These are phyloP conservation scores for Mortierella sp. DNA, from an alignment of 371 early-diverging fungal species.

Conservation along the genomic window DNA sequence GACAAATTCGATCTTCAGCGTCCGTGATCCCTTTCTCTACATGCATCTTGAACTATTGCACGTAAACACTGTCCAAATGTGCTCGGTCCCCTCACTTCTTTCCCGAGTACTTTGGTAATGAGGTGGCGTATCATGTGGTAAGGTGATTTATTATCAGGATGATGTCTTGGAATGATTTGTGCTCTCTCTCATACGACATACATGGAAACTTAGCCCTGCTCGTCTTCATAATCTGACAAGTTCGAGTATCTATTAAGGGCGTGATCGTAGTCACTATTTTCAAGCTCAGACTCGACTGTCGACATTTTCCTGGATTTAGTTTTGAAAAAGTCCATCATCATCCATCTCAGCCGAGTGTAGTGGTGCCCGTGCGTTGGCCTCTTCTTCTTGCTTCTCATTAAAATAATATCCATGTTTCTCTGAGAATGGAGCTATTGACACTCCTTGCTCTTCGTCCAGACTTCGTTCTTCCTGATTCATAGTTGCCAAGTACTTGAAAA, in stretches of 20 bases:
- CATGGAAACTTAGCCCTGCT: neutral
- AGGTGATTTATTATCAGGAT: neutral
- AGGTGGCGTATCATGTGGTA: neutral
- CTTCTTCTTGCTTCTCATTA: conserved; percentile 19
- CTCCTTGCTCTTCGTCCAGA: conserved; percentile 6
- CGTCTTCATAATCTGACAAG: neutral
- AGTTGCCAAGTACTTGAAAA: conserved; percentile 33
- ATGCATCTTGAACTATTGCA: neutral
- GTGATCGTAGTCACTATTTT: conserved; percentile 5
- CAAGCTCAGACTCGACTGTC: neutral
- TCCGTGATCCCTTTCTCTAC: neutral
- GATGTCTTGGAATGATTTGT: too few species aligned
- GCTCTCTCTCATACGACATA: neutral
- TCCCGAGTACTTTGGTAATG: neutral
- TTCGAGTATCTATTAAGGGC: neutral
- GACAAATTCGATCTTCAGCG: conserved; percentile 1
- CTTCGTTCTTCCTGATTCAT: conserved; percentile 8
- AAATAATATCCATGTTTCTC: conserved; percentile 11
- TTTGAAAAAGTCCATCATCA: neutral
- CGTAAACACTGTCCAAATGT: neutral
- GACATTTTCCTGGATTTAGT: neutral
- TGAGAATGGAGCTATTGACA: neutral
- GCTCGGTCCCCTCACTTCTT: neutral
- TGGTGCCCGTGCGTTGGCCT: conserved; percentile 17
- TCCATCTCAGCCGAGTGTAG: neutral